Base-by-base conservation (phyloP, 441 rosid species). In the Pelargonium citronellum region DNA sequence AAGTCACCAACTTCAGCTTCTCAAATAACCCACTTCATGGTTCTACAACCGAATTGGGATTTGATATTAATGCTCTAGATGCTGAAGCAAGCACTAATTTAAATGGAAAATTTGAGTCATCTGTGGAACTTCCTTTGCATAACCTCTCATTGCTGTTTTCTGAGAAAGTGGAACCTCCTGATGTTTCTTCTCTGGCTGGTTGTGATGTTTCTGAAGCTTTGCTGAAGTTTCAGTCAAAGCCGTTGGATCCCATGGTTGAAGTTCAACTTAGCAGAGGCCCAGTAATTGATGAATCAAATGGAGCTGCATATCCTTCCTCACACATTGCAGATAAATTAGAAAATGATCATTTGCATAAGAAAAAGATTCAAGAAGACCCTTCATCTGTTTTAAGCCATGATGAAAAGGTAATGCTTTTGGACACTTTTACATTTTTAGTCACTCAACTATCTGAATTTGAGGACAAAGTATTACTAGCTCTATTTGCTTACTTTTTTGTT, bases 91-190 rank as follows among this genome's bases (percentile, higher is more conserved):
- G 46, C 63, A 39, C 43, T 41, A 64, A 9, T 39, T 39, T 39
- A 34, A 73, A 72, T 64, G 70, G 39, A 44, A 37, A 58, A 75
- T 61, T 65, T 74, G 70, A 71, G 10, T 72, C 79, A 49, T 68
- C 81, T 0, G 67, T 79, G 39, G 71, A 67, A 43, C 66, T 67
- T 74, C 73, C 70, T 37, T 62, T 82, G 68, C 65, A 37, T 68
- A 73, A 66, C 79, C 76, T 79, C 63, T 70, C 85, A 49, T 51
- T 79, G 64, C 70, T 72, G 24, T 67, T 80, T 67, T 57, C 73
- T 20, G 66, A 70, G 69, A 68, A 64, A 58, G 71, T 67, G 46
- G 75, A 78, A 58, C 68, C 55, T 67, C 60, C 60, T 2, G 64
- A 37, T 7, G 20, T 15, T 12, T 69, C 71, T 71, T 72, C 75